Conservation (phyloP, 345 rosid species). For the Capsella bursapastoris region DNA sequence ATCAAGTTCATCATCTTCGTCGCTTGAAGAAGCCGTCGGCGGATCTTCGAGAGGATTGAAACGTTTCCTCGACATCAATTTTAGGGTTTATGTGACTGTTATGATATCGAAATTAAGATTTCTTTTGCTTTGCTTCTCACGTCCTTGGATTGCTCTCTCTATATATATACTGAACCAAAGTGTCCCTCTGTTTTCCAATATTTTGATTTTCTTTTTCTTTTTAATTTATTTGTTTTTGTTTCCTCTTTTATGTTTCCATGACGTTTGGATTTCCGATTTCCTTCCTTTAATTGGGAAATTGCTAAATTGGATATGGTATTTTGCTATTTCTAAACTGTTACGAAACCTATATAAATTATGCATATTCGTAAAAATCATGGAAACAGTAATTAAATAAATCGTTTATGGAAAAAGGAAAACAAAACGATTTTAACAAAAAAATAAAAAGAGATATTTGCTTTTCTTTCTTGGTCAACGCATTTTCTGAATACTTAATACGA, state of each 20-base stretch:
- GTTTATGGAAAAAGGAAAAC: too few relatives aligned
- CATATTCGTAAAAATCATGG: too few relatives aligned
- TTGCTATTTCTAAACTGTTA: too few relatives aligned
- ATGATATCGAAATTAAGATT: not conserved
- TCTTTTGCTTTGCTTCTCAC: not conserved
- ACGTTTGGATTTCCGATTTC: conserved; percentile 10
- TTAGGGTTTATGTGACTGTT: conserved; percentile 12
- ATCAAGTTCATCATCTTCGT: conserved; percentile 32
- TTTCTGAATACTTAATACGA: not conserved
- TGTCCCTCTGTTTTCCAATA: too few relatives aligned
- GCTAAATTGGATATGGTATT: too few relatives aligned
- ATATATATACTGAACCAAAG: too few relatives aligned
- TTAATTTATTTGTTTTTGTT: too few relatives aligned
- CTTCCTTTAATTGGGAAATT: not conserved
- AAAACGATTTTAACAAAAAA: too few relatives aligned
- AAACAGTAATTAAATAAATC: too few relatives aligned
- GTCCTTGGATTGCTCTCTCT: not conserved
- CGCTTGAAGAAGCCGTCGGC: conserved; percentile 45
- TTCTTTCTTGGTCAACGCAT: not conserved
- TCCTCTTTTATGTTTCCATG: too few relatives aligned
- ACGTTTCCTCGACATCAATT: conserved; percentile 22
- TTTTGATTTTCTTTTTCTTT: too few relatives aligned
- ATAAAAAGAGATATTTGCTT: not conserved
- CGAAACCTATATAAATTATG: not conserved
- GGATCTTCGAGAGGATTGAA: conserved; percentile 34